Conservation (phyloP, 129 eudicot genomes). For the carrot (Daucus carota) region DNA sequence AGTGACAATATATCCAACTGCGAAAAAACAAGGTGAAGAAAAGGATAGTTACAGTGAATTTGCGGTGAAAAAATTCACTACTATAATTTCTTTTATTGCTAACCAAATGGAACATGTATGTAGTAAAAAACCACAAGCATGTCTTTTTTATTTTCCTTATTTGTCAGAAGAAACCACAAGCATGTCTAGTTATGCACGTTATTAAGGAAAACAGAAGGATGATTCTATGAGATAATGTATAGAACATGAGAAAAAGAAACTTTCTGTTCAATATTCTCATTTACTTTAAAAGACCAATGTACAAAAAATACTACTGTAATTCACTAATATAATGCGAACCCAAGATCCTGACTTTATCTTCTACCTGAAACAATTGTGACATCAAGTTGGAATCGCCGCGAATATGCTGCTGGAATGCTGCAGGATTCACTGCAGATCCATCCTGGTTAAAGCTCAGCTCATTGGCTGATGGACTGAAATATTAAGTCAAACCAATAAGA, state of each 20-base stretch:
- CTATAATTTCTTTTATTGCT: neutral
- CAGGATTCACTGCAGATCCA: constrained; percentile 85
- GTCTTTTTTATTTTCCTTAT: too few species aligned
- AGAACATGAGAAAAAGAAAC: neutral
- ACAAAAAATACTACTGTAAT: neutral
- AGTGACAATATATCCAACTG: neutral
- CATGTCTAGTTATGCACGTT: neutral
- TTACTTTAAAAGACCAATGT: neutral
- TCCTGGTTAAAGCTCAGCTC: constrained; percentile 62
- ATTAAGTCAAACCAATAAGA: neutral
- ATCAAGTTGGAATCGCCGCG: constrained; percentile 70
- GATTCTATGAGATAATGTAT: neutral
- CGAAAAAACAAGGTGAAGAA: neutral
- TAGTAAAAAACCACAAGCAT: neutral
- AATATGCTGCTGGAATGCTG: constrained; percentile 85
- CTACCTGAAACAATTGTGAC: constrained; percentile 94
- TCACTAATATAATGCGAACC: neutral
- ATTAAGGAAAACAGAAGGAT: neutral
- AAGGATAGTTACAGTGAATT: neutral
- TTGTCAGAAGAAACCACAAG: neutral
- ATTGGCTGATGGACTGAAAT: constrained; percentile 45
- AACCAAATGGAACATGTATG: neutral
- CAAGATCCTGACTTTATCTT: neutral
- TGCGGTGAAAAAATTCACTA: neutral
- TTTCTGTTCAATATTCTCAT: neutral